Base-by-base conservation (phyloP, 177 flowering plant genomes). In the Vitis hybrid region DNA sequence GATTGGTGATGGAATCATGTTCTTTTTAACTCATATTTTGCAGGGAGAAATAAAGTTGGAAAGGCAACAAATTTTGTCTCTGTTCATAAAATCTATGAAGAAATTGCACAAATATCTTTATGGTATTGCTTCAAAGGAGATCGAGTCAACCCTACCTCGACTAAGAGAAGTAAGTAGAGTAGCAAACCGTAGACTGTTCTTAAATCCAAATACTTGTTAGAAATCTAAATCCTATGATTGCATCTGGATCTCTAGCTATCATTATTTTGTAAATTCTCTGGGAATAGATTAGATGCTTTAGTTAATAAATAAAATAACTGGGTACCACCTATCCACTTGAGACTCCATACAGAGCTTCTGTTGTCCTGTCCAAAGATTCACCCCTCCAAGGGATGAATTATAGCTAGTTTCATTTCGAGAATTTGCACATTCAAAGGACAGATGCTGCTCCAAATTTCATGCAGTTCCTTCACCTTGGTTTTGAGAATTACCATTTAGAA, bases 21-120 rank as follows among this genome's bases (percentile, higher is more conserved):
- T 45, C 60, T 71, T 64, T 26, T 71, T 19, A 31, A 15, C 31
- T 50, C 7, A 52, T 56, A 11, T 66, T 67, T 67, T 62, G 16
- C 87, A 95, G 99, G 85, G 80, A 66, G 87, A 83, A 72, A 82
- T 90, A 88, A 89, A 87, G 70, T 57, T 91, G 72, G 96, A 86
- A 65, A 82, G 95, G 77, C 81, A 79, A 53, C 91, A 86, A 70
- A 85, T 95, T 62, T 22, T 90, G 68, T 85, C 95, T 10, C 69
- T 78, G 49, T 88, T 88, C 66, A 79, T 79, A 18, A 90, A 94
- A 84, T 81, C 77, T 33, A 92, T 94, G 97, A 90, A 77, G 75
- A 94, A 88, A 79, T 75, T 94, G 39, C 59, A 87, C 77, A 87
- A 85, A 73, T 85, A 89, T 71, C 68, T 96, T 4, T 29, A 82